Evolutionary conservation across 164 flowering plant genomes (phyloP), one percentile per base, ranked within the genome.

Genomic region (Vitis riparia): DNA sequence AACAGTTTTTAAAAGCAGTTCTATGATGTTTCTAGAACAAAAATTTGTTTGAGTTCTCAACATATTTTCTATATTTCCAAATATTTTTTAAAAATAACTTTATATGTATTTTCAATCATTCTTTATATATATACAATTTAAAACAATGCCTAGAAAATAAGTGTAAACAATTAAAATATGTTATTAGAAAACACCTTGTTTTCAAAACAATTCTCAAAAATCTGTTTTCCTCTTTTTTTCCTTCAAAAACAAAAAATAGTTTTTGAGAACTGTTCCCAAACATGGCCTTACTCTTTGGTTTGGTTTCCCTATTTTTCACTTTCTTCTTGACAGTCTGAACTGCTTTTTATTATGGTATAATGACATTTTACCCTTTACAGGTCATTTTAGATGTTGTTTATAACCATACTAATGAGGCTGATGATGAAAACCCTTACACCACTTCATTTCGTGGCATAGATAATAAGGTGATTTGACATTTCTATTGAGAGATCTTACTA

Each of bases 371-470:
- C 14, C 47, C 59, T 51, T 14, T 77, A 29, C 86, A 95, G 99
- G 97, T 95, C 71, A 92, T 95, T 74, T 79, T 95, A 84, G 99
- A 95, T 87, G 99, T 95, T 75, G 99, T 92, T 55, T 92, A 95
- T 73, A 95, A 95, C 74, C 99, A 95, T 76, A 95, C 99, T 9
- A 95, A 95, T 83, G 99, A 95, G 83, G 96, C 89, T 59, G 98
- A 91, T 83, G 99, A 92, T 74, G 63, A 73, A 11, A 32, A 86
- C 68, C 99, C 99, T 56, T 95, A 89, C 63, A 84, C 90, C 55
- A 95, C 98, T 68, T 95, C 98, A 75, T 92, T 95, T 72, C 97
- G 99, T 76, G 99, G 98, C 72, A 89, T 95, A 67, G 99, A 95
- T 67, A 92, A 95, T 77, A 95, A 92, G 91, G 99, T 92, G 73